Percentiles rank a stretch among this genome's conserved stretches.
These are phyloP conservation scores for Entomortierella chlamydospora DNA, from an alignment of 192 early-diverging fungal species.

Conservation along the genomic window DNA sequence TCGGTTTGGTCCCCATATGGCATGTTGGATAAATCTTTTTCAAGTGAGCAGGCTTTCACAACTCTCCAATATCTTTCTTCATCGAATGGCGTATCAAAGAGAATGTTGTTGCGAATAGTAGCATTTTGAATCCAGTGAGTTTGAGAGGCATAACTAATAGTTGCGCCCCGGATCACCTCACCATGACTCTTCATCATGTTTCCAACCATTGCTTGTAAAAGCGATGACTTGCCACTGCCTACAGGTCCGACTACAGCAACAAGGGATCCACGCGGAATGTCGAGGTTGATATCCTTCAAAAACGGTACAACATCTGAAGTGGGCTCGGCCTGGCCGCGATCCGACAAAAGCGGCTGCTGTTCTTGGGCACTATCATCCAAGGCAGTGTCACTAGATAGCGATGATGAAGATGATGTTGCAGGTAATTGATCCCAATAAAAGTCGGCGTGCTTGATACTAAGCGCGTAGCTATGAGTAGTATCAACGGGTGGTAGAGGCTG, in stretches of 20 bases:
- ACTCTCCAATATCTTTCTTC: conserved; percentile 62
- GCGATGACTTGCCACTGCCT: conserved; percentile 86
- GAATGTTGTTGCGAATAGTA: conserved; percentile 74
- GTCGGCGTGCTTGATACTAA: conserved; percentile 68
- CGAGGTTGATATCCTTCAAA: conserved; percentile 54
- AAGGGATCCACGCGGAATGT: conserved; percentile 57
- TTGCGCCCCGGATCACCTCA: conserved; percentile 68
- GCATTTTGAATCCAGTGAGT: conserved; percentile 91
- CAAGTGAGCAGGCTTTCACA: conserved; percentile 67
- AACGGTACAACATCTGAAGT: conserved; percentile 33
- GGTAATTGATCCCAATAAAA: conserved; percentile 72
- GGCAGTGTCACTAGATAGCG: not conserved
- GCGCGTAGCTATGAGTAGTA: conserved; percentile 53
- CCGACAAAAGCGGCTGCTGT: conserved; percentile 11
- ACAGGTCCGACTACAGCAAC: conserved; percentile 87
- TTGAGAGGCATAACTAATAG: conserved; percentile 84
- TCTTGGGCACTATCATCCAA: conserved; percentile 7
- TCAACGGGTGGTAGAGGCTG: conserved; percentile 59
- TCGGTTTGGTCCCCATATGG: conserved; percentile 65
- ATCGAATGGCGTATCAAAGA: conserved; percentile 76
- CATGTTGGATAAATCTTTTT: conserved; percentile 67
- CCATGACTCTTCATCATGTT: conserved; percentile 78
- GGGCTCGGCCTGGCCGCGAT: not conserved
- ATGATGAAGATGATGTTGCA: conserved; percentile 21
- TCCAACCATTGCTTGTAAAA: conserved; percentile 87